Evolutionary conservation across 1,139 yeast species (phyloP), one percentile per base, ranked within the genome.

Genomic region (Meyerozyma sp.): DNA sequence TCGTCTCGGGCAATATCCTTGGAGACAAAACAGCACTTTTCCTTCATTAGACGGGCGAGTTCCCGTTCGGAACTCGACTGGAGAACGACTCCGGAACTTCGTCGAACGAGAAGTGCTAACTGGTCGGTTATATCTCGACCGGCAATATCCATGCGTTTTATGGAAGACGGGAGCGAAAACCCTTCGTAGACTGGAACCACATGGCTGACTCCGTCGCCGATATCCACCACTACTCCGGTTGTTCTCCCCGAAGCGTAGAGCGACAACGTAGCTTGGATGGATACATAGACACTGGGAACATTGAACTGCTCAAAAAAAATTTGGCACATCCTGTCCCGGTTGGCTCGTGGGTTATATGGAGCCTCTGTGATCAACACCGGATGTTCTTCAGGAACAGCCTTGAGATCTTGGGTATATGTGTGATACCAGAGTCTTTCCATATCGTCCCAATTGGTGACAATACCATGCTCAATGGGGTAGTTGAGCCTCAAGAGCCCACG

Each of bases 101-200:
- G 77, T 48, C 95, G 72, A 45, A 91, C 65, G 47, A 85, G 77
- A 48, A 77, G 61, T 47, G 84, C 88, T 45, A 91, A 67, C 44
- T 84, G 81, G 44, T 82, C 85, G 0, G 97, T 88, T 10, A 91
- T 76, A 55, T 90, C 96, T 42, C 95, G 64, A 0, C 98, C 98
- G 0, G 95, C 97, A 26, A 89, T 64, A 58, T 90, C 95, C 53
- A 85, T 73, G 46, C 97, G 66, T 58, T 79, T 79, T 14, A 88
- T 80, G 1, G 94, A 82, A 2, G 83, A 73, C 0, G 91, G 82
- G 25, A 91, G 62, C 7, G 93, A 73, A 61, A 88, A 90, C 5
- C 98, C 98, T 47, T 89, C 93, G 61, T 78, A 91, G 0, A 93
- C 89, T 0, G 98, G 96, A 1, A 89, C 95, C 8, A 88, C 75